Evolutionary conservation across 2,329 filamentous ascomycete species (phyloP).

Genomic region (Cytospora paraplurivora): DNA sequence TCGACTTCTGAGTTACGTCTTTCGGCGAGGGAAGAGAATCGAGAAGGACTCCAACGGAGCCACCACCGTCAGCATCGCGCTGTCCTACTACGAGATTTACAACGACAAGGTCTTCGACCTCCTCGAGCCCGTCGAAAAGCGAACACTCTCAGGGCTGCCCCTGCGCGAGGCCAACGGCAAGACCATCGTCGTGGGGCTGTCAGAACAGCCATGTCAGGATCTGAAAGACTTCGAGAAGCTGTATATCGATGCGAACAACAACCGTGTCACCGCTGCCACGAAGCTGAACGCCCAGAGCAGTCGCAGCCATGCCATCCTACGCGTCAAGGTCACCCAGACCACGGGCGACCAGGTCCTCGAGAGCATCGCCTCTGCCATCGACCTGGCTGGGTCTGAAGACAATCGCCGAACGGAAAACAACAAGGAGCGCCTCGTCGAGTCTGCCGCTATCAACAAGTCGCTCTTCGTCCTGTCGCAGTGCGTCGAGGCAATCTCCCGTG

Average conservation of each 20-base stretch:
- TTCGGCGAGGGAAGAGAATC: constrained; percentile 81
- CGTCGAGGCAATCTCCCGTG: constrained; percentile 85
- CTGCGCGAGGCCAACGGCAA: constrained; percentile 85
- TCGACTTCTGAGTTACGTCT: constrained; percentile 80
- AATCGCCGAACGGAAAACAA: constrained; percentile 93
- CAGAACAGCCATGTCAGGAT: constrained; percentile 78
- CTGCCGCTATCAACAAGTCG: constrained; percentile 96
- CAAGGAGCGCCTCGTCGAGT: constrained; percentile 90
- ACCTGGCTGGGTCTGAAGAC: constrained; percentile 93
- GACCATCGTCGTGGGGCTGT: constrained; percentile 83
- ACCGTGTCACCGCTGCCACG: constrained; percentile 84
- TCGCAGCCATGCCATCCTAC: constrained; percentile 85
- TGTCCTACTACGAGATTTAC: constrained; percentile 97
- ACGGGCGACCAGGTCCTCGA: constrained; percentile 68
- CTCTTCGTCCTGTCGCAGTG: constrained; percentile 93
- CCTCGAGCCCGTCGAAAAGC: constrained; percentile 84
- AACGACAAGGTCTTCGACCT: constrained; percentile 94
- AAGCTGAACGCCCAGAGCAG: constrained; percentile 93
- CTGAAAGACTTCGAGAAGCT: constrained; percentile 87
- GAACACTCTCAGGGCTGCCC: constrained; percentile 76
- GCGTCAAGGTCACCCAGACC: constrained; percentile 82
- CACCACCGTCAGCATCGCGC: constrained; percentile 70
- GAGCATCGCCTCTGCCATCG: constrained; percentile 90
- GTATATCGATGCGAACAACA: constrained; percentile 90
- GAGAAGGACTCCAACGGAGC: constrained; percentile 73